Percentiles rank a stretch among this genome's conserved stretches.
These are phyloP conservation scores for Brassica incana DNA, from an alignment of 345 rosid genomes.

Conservation along the genomic window DNA sequence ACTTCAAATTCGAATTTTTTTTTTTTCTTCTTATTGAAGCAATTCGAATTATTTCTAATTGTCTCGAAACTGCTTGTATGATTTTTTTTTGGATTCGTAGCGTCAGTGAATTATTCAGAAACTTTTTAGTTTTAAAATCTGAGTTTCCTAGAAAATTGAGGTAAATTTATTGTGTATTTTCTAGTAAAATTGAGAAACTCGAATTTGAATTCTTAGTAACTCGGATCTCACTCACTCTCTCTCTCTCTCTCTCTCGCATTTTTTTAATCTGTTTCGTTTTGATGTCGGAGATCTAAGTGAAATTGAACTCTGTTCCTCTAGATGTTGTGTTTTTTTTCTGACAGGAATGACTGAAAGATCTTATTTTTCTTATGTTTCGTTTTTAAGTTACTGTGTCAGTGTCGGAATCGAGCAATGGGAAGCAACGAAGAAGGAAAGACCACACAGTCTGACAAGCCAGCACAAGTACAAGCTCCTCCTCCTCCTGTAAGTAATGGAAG, in stretches of 20 bases:
- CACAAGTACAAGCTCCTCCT: slow-evolving; percentile 28
- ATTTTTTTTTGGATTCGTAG: neutral
- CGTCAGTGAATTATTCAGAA: neutral
- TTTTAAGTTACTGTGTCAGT: neutral
- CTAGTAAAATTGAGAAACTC: neutral
- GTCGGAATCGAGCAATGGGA: slow-evolving; percentile 48
- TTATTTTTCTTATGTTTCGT: neutral
- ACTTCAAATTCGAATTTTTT: neutral
- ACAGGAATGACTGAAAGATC: neutral
- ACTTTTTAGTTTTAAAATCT: neutral
- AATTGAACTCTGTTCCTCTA: neutral
- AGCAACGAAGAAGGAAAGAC: slow-evolving; percentile 69
- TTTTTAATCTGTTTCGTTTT: neutral
- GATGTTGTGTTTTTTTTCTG: neutral
- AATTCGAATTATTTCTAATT: neutral
- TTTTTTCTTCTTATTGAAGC: neutral
- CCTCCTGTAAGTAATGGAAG: slow-evolving; percentile 44
- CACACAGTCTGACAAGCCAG: slow-evolving; percentile 57
- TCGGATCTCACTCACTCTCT: slow-evolving; percentile 31
- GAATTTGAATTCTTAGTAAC: neutral
- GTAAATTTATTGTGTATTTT: neutral
- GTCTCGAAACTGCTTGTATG: neutral
- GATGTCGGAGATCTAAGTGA: slow-evolving; percentile 18
- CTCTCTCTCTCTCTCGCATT: too few species aligned
- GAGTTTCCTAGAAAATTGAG: neutral